Conservation (phyloP, 345 rosid genomes). For the Capsella bursapastoris region DNA sequence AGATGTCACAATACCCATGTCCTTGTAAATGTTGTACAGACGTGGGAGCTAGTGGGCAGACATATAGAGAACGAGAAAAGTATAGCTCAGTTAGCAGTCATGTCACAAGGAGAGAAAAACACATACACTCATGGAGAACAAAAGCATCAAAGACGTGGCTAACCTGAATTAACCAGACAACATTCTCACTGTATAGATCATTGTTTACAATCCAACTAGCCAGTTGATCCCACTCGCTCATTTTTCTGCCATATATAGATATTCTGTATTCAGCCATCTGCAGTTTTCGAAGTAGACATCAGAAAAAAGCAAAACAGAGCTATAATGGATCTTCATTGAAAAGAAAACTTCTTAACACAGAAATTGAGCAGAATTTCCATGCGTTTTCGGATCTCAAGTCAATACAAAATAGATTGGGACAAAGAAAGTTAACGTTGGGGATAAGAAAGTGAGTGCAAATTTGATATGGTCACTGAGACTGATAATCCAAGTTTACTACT, state of each 20-base stretch:
- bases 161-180: conserved; percentile 99
- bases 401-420: background rate
- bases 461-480: conserved; percentile 7
- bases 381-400: background rate
- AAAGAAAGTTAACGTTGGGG: background rate
- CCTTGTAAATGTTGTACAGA: conserved; percentile 94
- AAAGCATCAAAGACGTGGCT: conserved; percentile 16
- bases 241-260: conserved; percentile 97
- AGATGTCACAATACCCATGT: conserved; percentile 98
- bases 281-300: conserved; percentile 37
- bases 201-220: conserved; percentile 99
- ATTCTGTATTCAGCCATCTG: conserved; percentile 99
- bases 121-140: conserved; percentile 11
- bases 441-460: background rate
- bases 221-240: conserved; percentile 99
- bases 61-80: conserved; percentile 3
- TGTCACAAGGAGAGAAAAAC: background rate
- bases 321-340: conserved; percentile 2
- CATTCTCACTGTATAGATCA: conserved; percentile 93
- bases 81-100: conserved; percentile 28
- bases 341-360: conserved; percentile 16
- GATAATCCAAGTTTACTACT: background rate
- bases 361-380: background rate
- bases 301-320: conserved; percentile 14
- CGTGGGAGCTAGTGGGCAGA: conserved; percentile 80